Evolutionary conservation across 345 rosid species (phyloP).

Genomic region (Bruguiera sexangula): DNA sequence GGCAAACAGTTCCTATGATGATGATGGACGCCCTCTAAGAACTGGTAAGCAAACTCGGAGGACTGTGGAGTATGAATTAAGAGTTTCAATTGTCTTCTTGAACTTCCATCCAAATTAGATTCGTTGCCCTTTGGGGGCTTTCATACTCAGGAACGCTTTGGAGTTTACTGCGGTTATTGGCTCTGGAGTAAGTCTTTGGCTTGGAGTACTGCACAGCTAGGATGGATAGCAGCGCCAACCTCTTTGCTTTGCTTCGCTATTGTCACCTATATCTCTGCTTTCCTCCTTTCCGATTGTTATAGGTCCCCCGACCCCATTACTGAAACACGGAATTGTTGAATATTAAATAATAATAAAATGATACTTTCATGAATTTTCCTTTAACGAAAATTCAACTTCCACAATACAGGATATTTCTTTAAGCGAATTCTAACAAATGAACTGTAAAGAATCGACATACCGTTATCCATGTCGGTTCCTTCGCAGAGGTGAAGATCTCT

Average conservation of each 20-base stretch:
- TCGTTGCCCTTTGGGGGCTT: slow-evolving; percentile 5
- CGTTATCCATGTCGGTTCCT: too few species aligned
- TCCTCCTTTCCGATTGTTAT: slow-evolving; percentile 56
- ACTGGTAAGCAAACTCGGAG: slow-evolving; percentile 31
- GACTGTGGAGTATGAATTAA: background rate
- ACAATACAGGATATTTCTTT: too few species aligned
- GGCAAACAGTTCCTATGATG: slow-evolving; percentile 22
- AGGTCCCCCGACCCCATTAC: slow-evolving; percentile 39
- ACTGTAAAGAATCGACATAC: too few species aligned
- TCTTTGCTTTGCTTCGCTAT: slow-evolving; percentile 45
- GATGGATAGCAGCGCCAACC: slow-evolving; percentile 67
- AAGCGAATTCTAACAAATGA: too few species aligned
- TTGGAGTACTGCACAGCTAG: slow-evolving; percentile 63
- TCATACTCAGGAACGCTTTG: slow-evolving; percentile 48
- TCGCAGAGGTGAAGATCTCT: too few species aligned
- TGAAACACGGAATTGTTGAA: slow-evolving; percentile 43
- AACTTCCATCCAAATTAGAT: slow-evolving; percentile 11
- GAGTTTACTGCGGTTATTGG: slow-evolving; percentile 37
- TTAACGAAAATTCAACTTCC: too few species aligned
- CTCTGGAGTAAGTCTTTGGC: slow-evolving; percentile 53
- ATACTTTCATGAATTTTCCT: too few species aligned
- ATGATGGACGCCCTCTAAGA: slow-evolving; percentile 41
- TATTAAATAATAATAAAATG: too few species aligned
- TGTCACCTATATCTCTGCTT: slow-evolving; percentile 44
- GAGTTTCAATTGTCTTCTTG: background rate